Conservation (phyloP, 2,329 filamentous ascomycete species). For the Pseudogymnoascus sp. region DNA sequence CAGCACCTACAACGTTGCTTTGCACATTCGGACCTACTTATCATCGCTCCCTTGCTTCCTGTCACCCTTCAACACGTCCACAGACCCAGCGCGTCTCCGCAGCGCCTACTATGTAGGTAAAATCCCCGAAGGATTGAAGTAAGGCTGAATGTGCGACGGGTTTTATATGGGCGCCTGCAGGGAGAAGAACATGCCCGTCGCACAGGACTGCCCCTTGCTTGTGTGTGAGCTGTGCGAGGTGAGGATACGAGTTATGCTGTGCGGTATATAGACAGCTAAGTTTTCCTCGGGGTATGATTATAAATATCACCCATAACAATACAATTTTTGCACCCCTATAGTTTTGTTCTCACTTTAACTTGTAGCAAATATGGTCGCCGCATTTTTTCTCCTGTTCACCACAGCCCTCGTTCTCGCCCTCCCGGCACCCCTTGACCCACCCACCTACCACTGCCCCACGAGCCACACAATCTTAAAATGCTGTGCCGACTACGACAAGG, state of each 20-base stretch:
- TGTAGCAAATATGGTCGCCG: not conserved
- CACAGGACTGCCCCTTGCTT: not conserved
- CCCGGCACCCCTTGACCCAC: not conserved
- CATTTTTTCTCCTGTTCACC: not conserved
- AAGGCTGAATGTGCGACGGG: not conserved
- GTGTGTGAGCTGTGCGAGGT: not conserved
- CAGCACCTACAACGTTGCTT: not conserved
- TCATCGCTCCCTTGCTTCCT: not conserved
- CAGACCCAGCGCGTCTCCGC: not conserved
- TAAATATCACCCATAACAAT: not conserved
- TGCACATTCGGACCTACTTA: not conserved
- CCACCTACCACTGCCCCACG: not conserved
- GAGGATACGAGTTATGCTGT: not conserved
- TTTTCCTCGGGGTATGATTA: not conserved
- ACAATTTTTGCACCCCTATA: not conserved
- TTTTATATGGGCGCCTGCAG: not conserved
- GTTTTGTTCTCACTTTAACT: not conserved
- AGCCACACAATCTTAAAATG: not conserved
- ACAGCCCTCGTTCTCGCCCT: not conserved
- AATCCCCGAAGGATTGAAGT: not conserved
- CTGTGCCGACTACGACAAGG: not conserved
- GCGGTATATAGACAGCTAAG: not conserved
- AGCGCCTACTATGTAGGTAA: not conserved
- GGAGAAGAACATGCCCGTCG: not conserved
- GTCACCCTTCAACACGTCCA: not conserved